Base-by-base conservation (phyloP, 73 alveolate genomes). In the Paramecium primaurelia region DNA sequence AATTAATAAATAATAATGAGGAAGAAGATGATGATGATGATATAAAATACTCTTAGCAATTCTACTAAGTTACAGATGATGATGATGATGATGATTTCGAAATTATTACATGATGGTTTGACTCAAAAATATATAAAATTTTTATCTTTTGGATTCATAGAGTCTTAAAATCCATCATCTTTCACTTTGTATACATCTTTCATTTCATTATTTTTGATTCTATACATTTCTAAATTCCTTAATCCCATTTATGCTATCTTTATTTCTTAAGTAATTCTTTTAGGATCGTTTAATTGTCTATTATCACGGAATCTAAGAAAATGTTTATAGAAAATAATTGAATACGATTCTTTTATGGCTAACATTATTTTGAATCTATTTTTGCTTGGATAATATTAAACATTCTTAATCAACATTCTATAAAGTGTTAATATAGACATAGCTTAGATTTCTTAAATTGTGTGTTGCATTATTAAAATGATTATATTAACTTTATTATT, bases 111-210 rank as follows among this genome's bases (percentile, higher is more conserved):
- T 64, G 84, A 64, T 28, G 42, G 20, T 28, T 40, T 64, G 16
- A 64, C 87, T 87, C 93, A 87, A 64, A 87, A 87, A 60, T 87
- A 87, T 26, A 87, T 87, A 60, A 87, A 87, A 25, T 68, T 77
- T 60, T 87, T 64, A 87, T 87, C 93, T 64, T 68, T 87, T 2
- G 93, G 93, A 42, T 87, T 87, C 47, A 87, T 64, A 32, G 83
- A 58, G 16, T 64, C 54, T 32, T 60, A 68, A 20, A 77, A 64
- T 42, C 40, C 88, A 37, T 68, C 93, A 68, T 87, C 75, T 8
- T 38, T 87, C 16, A 87, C 45, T 87, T 40, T 60, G 30, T 87
- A 87, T 1, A 59, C 59, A 22, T 87, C 77, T 40, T 64, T 77
- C 42, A 87, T 64, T 59, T 87, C 89, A 22, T 87, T 10, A 68